Evolutionary conservation across 176 grass and related monocot species (phyloP), one percentile per base, ranked within the genome.

Genomic region (Hsuehochloa calcarea): DNA sequence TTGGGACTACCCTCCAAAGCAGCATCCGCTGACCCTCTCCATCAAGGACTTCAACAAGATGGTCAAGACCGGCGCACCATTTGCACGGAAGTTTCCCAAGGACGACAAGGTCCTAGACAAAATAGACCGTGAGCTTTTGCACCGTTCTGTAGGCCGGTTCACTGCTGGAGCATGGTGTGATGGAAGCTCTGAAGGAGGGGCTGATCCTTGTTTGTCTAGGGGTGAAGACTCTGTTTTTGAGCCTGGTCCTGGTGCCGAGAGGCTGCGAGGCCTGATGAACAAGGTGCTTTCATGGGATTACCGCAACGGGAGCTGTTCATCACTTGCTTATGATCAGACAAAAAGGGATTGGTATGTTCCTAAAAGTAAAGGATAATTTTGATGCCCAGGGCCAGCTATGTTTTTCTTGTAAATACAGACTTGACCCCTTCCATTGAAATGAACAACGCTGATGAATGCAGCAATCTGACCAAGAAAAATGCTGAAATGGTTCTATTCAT

Each of bases 1-100:
- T 10, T 96, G 93, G 96, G 93, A 93, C 84, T 89, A 92, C 79
- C 96, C 96, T 83, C 93, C 96, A 8, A 95, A 86, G 87, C 91
- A 95, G 82, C 93, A 98, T 41, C 96, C 96, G 0, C 74, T 83
- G 31, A 91, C 69, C 84, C 96, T 99, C 41, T 89, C 91, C 45
- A 80, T 89, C 61, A 94, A 84, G 86, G 88, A 99, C 81, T 99
- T 84, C 34, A 87, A 91, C 69, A 89, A 59, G 52, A 96, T 99
- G 93, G 91, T 89, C 8, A 92, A 96, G 77, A 96, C 90, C 0
- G 91, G 96, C 0, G 84, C 91, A 0, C 96, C 96, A 1, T 99
- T 99, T 87, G 96, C 96, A 0, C 87, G 93, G 9, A 95, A 99
- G 39, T 99, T 99, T 19, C 85, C 91, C n/a, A 92, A 88, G 88